Evolutionary conservation across 2,329 filamentous ascomycete genomes (phyloP), one percentile per base, ranked within the genome.

Genomic region (Fusarium napiforme): DNA sequence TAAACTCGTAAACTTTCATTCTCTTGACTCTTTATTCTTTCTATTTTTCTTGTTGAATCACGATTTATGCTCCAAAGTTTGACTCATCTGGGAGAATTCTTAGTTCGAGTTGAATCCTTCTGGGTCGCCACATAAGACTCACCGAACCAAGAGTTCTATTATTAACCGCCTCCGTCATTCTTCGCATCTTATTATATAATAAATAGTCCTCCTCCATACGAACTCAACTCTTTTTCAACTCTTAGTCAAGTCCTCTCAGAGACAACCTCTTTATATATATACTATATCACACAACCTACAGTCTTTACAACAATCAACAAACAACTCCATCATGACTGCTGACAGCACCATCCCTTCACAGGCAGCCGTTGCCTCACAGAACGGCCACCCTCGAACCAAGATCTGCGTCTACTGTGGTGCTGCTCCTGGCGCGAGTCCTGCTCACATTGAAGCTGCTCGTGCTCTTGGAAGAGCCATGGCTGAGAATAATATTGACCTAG

Each of bases 351-450:
- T 73, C 43, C 40, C 57, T 8, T 64, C 69, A 26, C 64, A 69
- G 45, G 49, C 68, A 36, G 66, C 40, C 23, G 40, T 71, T 43
- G 61, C 65, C 28, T 64, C 69, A 60, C 73, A 76, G 49, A 81
- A 81, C 69, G 78, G 78, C 69, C 77, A 78, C 36, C 79, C 82
- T 57, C 84, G 82, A 71, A 84, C 92, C 67, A 93, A 93, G 73
- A 92, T 98, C 81, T 97, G 94, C 82, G 96, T 98, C 75, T 98
- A 97, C 88, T 98, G 96, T 85, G 96, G 96, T 79, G 90, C 96
- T 59, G 92, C 90, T 14, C 82, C 88, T 21, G 96, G 96, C 56
- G 90, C 87, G 58, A 92, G 90, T 71, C 91, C 93, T 19, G 87
- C 87, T 9, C 94, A 98, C 82, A 84, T 97, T 78, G 90, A 91